Conservation (phyloP, 495 filamentous ascomycete genomes). For the Darksidea phi region DNA sequence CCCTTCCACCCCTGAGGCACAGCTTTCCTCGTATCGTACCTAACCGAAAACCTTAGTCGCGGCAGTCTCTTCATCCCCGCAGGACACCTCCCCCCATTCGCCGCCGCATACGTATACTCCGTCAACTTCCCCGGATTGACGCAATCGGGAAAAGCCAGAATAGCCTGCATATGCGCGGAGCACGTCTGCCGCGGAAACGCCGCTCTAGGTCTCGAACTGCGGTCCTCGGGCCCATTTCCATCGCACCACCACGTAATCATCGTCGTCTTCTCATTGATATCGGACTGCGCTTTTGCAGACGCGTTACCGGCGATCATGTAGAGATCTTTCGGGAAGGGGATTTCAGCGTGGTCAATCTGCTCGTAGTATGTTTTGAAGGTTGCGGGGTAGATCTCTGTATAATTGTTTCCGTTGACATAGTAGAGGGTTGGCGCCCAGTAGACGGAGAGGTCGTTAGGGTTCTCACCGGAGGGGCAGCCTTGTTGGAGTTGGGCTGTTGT, state of each 20-base stretch:
- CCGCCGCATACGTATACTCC: slow-evolving; percentile 23
- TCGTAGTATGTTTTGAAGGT: slow-evolving; percentile 31
- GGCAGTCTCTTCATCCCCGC: slow-evolving; percentile 19
- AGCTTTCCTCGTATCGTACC: slow-evolving; percentile 23
- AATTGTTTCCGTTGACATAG: slow-evolving; percentile 19
- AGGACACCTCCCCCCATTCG: slow-evolving; percentile 18
- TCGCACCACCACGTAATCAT: slow-evolving; percentile 26
- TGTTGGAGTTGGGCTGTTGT: slow-evolving; percentile 17
- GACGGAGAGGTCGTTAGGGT: slow-evolving; percentile 20
- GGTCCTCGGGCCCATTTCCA: slow-evolving; percentile 12
- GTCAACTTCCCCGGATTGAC: slow-evolving; percentile 12
- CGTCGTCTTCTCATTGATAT: slow-evolving; percentile 20
- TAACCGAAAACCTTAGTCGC: slow-evolving; percentile 3
- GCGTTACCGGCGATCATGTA: slow-evolving; percentile 19
- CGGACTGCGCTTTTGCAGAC: slow-evolving; percentile 18
- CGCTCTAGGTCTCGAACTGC: slow-evolving; percentile 6
- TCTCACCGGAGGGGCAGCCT: slow-evolving; percentile 19
- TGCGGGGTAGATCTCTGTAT: slow-evolving; percentile 22
- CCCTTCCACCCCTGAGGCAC: slow-evolving; percentile 25
- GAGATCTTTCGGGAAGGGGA: slow-evolving; percentile 20
- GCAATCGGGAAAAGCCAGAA: slow-evolving; percentile 17
- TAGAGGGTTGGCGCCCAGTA: slow-evolving; percentile 27
- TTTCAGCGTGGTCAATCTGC: slow-evolving; percentile 20
- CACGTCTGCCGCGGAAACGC: slow-evolving; percentile 18
- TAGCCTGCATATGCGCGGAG: slow-evolving; percentile 25